phyloP scores from a whole-genome alignment of 176 grass and related monocot species.

The Paspalum notatum region DNA sequence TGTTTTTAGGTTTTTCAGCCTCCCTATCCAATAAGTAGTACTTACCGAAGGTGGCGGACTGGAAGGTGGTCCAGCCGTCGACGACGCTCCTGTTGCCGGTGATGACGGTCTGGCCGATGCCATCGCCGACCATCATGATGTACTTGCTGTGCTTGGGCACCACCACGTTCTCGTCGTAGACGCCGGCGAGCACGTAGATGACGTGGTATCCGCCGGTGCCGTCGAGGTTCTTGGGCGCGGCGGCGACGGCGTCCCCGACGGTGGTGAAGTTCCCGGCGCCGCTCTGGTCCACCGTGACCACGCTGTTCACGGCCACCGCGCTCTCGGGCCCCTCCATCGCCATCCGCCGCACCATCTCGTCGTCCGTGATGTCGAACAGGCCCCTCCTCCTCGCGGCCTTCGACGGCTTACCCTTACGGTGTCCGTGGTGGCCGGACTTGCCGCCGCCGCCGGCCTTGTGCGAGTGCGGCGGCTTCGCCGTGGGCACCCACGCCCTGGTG shows the following conservation, averaged over 20 bases:
- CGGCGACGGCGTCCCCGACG: constrained; percentile 61
- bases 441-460: constrained; percentile 15
- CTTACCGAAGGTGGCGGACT: constrained; percentile 89
- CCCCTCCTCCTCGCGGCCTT: constrained; percentile 3
- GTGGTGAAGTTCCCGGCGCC: constrained; percentile 65
- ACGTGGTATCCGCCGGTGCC: constrained; percentile 73
- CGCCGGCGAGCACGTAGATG: constrained; percentile 70
- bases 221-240: constrained; percentile 63
- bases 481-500: constrained; percentile 77
- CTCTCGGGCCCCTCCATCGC: constrained; percentile 39
- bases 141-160: constrained; percentile 68
- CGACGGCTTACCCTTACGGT: neutral
- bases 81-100: constrained; percentile 71
- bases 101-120: constrained; percentile 78
- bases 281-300: constrained; percentile 63
- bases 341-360: constrained; percentile 51
- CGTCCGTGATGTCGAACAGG: constrained; percentile 49
- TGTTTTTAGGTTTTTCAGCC: no score
- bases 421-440: constrained; percentile 12
- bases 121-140: constrained; percentile 88
- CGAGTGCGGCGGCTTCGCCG: constrained; percentile 21
- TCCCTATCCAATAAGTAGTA: no score
- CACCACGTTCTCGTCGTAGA: constrained; percentile 88
- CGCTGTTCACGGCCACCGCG: constrained; percentile 46
- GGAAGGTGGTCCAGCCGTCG: constrained; percentile 82